Percentiles rank a stretch among this genome's conserved stretches.
Evolutionary conservation across 129 eudicot species (phyloP).

Genomic region (Heracleum sosnowskyi): DNA sequence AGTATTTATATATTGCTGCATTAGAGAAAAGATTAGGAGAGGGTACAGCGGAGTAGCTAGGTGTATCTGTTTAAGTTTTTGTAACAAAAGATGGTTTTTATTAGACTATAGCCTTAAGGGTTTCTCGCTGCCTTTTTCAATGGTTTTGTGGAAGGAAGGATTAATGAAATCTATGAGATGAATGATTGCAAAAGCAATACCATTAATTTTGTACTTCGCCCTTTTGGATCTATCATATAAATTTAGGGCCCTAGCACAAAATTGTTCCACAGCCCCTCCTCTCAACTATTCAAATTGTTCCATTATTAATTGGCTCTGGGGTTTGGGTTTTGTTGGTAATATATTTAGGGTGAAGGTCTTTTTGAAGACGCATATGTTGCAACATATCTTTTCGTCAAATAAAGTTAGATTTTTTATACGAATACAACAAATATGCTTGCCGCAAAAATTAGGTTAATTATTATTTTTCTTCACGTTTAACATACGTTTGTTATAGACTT

Average conservation of each 20-base stretch:
- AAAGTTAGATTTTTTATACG: no score
- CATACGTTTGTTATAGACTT: background rate
- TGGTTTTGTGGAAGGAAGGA: background rate
- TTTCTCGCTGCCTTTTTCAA: background rate
- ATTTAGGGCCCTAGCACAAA: conserved; percentile 3
- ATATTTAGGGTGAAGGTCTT: no score
- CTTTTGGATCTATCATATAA: conserved; percentile 6
- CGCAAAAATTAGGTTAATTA: no score
- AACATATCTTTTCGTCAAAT: no score
- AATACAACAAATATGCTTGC: no score
- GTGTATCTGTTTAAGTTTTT: background rate
- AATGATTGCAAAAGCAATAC: conserved; percentile 8
- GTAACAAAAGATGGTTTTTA: conserved; percentile 17
- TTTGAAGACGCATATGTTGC: background rate
- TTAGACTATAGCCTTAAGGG: conserved; percentile 17
- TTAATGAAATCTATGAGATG: conserved; percentile 3
- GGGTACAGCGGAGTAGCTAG: conserved; percentile 13
- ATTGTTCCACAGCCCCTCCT: background rate
- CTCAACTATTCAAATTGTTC: background rate
- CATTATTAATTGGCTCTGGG: background rate
- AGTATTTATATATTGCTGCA: background rate
- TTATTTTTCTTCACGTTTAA: no score
- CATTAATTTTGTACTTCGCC: conserved; percentile 2
- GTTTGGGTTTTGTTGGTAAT: background rate
- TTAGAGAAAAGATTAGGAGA: background rate